These are phyloP conservation scores for Zymoseptoria pseudotritici DNA, from an alignment of 2,329 filamentous ascomycete genomes.

Conservation along the genomic window DNA sequence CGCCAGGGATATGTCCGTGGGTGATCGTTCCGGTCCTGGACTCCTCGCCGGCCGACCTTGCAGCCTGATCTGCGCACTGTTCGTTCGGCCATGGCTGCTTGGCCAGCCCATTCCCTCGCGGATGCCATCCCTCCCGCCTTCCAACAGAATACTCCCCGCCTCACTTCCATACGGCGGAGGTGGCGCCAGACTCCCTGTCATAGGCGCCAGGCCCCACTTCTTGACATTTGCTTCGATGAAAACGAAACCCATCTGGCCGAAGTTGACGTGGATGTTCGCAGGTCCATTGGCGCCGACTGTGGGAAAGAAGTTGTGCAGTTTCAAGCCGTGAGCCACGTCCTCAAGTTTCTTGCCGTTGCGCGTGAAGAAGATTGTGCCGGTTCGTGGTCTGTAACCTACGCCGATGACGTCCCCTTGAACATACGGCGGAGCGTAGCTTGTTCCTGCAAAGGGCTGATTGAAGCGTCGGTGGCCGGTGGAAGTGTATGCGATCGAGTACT, in stretches of 20 bases:
- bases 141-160: conserved; percentile 89
- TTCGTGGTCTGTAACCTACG: conserved; percentile 88
- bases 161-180: conserved; percentile 95
- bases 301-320: conserved; percentile 94
- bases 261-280: conserved; percentile 89
- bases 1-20: conserved; percentile 91
- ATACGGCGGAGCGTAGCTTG: conserved; percentile 72
- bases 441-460: conserved; percentile 82
- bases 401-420: conserved; percentile 94
- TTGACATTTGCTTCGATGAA: conserved; percentile 99
- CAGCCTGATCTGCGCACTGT: conserved; percentile 71
- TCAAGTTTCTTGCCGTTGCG: conserved; percentile 96
- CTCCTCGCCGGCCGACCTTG: conserved; percentile 62
- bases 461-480: conserved; percentile 80
- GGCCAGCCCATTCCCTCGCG: conserved; percentile 48
- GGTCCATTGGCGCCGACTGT: conserved; percentile 95
- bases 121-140: conserved; percentile 59
- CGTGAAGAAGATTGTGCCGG: conserved; percentile 94
- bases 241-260: conserved; percentile 94
- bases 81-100: conserved; percentile 63
- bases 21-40: conserved; percentile 80
- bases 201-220: conserved; percentile 96
- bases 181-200: conserved; percentile 88
- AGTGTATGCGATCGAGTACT: conserved; percentile 83
- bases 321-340: conserved; percentile 85